Evolutionary conservation across 352 stramenopile genomes (phyloP).

Genomic region (Phytopythium montanum): DNA sequence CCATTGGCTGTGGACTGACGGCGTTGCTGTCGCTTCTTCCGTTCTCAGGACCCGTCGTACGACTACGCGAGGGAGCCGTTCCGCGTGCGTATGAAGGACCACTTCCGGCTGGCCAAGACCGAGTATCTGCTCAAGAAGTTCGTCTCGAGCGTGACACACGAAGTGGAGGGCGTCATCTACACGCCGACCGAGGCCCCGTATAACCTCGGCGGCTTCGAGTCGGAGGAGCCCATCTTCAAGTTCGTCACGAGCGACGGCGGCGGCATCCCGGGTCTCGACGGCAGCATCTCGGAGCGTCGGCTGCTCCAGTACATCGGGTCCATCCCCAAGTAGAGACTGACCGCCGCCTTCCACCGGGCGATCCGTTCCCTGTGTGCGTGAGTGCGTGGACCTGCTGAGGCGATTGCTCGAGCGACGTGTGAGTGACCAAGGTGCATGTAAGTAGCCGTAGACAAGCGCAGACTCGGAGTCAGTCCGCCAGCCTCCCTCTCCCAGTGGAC

Average conservation of each 20-base stretch:
- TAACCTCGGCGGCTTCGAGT: conserved; percentile 82
- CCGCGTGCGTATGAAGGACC: conserved; percentile 87
- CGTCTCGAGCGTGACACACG: conserved; percentile 80
- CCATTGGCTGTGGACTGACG: neutral
- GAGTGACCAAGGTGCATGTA: conserved; percentile 18
- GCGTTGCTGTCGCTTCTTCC: neutral
- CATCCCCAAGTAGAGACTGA: conserved; percentile 48
- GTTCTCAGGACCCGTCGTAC: conserved; percentile 58
- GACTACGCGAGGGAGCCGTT: conserved; percentile 82
- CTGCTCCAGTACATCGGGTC: conserved; percentile 78
- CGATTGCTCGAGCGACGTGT: neutral
- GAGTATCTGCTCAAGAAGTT: conserved; percentile 87
- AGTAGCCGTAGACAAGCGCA: conserved; percentile 22
- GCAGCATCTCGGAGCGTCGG: conserved; percentile 72
- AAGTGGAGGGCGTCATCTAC: conserved; percentile 86
- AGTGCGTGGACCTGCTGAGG: neutral
- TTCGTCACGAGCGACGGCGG: conserved; percentile 85
- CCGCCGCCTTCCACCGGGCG: neutral
- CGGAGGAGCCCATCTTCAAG: conserved; percentile 85
- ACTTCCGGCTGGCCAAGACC: conserved; percentile 84
- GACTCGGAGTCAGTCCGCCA: neutral
- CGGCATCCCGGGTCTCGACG: conserved; percentile 76
- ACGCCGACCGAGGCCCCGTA: conserved; percentile 81
- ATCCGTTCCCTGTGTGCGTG: conserved; percentile 3
- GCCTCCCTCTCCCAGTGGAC: neutral